Evolutionary conservation across 208 protist species (phyloP).

Genomic region (Acanthamoeba castellanii): DNA sequence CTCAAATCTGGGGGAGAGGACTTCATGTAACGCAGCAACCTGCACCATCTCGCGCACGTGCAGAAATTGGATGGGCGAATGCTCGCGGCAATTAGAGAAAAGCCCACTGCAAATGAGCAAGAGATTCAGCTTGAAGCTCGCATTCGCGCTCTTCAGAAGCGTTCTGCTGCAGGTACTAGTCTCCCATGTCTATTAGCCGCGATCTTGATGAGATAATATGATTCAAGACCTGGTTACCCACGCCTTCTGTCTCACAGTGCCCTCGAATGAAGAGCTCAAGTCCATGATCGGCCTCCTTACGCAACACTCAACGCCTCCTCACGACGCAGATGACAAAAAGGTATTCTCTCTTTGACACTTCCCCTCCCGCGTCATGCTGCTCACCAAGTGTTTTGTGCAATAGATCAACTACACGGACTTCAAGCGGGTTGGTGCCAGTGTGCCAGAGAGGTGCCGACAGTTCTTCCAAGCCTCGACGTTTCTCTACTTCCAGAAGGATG

Average conservation of each 20-base stretch:
- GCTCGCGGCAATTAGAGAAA: neutral
- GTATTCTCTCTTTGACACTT: neutral
- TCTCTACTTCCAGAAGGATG: constrained; percentile 59
- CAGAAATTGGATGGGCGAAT: neutral
- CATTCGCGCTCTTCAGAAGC: constrained; percentile 69
- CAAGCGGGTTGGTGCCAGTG: neutral
- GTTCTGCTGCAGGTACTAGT: constrained; percentile 57
- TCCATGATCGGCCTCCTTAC: constrained; percentile 32
- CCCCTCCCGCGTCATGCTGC: neutral
- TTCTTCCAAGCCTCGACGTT: constrained; percentile 27
- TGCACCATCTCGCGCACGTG: neutral
- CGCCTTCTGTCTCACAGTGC: neutral
- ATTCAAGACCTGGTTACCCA: neutral
- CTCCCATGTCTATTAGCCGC: neutral
- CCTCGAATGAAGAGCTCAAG: constrained; percentile 62
- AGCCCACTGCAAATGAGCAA: neutral
- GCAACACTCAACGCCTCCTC: neutral
- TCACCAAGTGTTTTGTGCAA: neutral
- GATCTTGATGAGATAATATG: neutral
- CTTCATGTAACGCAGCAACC: neutral
- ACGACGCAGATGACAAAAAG: neutral
- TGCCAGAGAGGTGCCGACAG: constrained; percentile 52
- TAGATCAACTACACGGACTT: constrained; percentile 53
- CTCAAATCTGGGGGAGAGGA: neutral
- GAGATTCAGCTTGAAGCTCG: constrained; percentile 46